Evolutionary conservation across 495 filamentous ascomycete genomes (phyloP).

Genomic region (Aspergillus affinis): DNA sequence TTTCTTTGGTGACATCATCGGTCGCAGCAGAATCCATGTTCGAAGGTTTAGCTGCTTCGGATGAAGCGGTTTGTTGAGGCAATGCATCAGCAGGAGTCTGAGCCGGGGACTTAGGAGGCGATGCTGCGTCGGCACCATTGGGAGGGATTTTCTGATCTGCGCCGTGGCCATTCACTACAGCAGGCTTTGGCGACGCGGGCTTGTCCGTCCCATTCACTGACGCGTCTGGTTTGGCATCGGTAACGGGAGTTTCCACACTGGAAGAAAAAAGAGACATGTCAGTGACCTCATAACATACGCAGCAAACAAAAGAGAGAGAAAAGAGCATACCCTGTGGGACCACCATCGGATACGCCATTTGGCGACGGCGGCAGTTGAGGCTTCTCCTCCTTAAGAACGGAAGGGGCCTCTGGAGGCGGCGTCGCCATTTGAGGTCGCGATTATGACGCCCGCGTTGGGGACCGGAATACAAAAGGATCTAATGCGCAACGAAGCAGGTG

Average conservation of each 20-base stretch:
- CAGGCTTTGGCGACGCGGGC: constrained; percentile 13
- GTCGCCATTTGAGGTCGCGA: constrained; percentile 43
- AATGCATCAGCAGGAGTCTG: constrained; percentile 13
- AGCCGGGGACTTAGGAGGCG: constrained; percentile 37
- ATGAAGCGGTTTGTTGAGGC: constrained; percentile 14
- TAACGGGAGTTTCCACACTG: constrained; percentile 20
- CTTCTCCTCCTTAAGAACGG: constrained; percentile 46
- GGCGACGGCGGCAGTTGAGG: constrained; percentile 46
- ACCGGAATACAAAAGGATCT: constrained; percentile 29
- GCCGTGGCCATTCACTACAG: constrained; percentile 34
- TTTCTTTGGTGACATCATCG: constrained; percentile 12
- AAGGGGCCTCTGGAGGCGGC: constrained; percentile 47
- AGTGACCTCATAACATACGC: not conserved
- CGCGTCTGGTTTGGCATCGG: constrained; percentile 23
- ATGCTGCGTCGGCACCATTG: constrained; percentile 35
- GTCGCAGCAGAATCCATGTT: constrained; percentile 16
- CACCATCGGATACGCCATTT: constrained; percentile 35
- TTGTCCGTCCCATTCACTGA: constrained; percentile 17
- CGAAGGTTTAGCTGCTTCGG: constrained; percentile 18
- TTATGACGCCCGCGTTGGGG: constrained; percentile 18
- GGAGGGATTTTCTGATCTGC: constrained; percentile 20
- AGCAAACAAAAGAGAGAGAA: not conserved
- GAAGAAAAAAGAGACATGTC: constrained; percentile 17
- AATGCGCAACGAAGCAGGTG: constrained; percentile 18
- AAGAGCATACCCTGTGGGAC: constrained; percentile 29